Percentiles rank a stretch among this genome's conserved stretches.
Conservation (phyloP, 164 flowering plant species). For the Cinnamomum micranthum region DNA sequence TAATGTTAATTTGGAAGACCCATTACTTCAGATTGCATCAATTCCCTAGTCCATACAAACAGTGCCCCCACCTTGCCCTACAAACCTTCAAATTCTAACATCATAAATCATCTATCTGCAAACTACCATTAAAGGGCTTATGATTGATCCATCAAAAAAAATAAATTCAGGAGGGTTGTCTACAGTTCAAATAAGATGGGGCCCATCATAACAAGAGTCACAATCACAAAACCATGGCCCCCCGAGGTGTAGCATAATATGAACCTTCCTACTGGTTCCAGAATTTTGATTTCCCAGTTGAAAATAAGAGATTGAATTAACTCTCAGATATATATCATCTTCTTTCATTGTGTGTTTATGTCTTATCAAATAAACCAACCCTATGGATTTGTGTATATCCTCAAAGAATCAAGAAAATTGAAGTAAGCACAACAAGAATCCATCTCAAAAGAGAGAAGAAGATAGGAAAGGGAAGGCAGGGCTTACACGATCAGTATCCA, state of each 20-base stretch:
- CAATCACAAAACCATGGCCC: too few species aligned
- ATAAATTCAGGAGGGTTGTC: too few species aligned
- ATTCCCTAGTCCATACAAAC: neutral
- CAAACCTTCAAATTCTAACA: neutral
- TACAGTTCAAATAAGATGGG: too few species aligned
- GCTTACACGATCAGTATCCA: slow-evolving; percentile 16
- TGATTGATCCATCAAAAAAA: too few species aligned
- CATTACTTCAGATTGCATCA: neutral
- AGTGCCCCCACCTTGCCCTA: neutral
- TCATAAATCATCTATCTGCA: neutral
- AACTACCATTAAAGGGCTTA: too few species aligned
- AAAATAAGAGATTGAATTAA: too few species aligned
- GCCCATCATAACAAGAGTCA: too few species aligned
- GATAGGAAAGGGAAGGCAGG: neutral
- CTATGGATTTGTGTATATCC: neutral
- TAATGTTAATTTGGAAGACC: neutral
- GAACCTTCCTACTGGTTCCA: too few species aligned
- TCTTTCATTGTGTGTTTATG: too few species aligned
- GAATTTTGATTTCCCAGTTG: too few species aligned
- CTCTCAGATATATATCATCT: neutral
- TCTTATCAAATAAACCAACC: neutral
- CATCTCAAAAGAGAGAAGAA: neutral
- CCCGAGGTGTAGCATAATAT: too few species aligned
- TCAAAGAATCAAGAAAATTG: neutral
- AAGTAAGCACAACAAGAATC: neutral